Evolutionary conservation across 208 protist genomes (phyloP).

Genomic region (Trypanosoma theileri): DNA sequence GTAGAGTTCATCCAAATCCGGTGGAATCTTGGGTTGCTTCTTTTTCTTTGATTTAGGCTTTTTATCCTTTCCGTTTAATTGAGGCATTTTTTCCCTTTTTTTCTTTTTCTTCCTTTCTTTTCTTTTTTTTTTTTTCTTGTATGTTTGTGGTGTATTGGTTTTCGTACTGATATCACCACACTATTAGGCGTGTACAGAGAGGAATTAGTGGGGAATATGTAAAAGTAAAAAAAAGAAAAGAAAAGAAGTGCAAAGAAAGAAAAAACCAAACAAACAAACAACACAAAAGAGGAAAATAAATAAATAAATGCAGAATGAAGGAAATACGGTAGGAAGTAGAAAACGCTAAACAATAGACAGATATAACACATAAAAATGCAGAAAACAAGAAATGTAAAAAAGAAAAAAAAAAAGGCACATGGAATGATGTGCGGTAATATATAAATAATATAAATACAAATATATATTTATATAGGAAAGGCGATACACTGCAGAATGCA

Average conservation of each 20-base stretch:
- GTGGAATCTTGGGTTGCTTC: constrained; percentile 22
- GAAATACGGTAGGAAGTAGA: background rate
- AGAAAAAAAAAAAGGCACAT: no score
- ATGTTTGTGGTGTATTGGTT: no score
- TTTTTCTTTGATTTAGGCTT: constrained; percentile 17
- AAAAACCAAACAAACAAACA: constrained; percentile 9
- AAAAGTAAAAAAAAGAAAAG: background rate
- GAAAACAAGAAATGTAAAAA: background rate
- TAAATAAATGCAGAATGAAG: background rate
- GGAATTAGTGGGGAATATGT: background rate
- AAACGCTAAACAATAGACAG: background rate
- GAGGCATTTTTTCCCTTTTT: constrained; percentile 21
- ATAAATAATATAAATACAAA: no score
- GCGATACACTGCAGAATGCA: background rate
- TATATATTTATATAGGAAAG: no score
- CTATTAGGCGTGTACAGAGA: no score
- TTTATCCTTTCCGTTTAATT: constrained; percentile 30
- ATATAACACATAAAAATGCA: background rate
- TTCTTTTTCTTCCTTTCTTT: background rate
- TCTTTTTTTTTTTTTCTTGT: background rate
- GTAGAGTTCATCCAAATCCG: constrained; percentile 52
- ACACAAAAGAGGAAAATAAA: constrained; percentile 9
- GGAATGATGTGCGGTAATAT: no score
- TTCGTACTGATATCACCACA: no score
- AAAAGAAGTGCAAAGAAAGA: background rate